These are phyloP conservation scores for Calonectria fujianensis DNA, from an alignment of 2,329 filamentous ascomycete genomes.

Conservation along the genomic window DNA sequence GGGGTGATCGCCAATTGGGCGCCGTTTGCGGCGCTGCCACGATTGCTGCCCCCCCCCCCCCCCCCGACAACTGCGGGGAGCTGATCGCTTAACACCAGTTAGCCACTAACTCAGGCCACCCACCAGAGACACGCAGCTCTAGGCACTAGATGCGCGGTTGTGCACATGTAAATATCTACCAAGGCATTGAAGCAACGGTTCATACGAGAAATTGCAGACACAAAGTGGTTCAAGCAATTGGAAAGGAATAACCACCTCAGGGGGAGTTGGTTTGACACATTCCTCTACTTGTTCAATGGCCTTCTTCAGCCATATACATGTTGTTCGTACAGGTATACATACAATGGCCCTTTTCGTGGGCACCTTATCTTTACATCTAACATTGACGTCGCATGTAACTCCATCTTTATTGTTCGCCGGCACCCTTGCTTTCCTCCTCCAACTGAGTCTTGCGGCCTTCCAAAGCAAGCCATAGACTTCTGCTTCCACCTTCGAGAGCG, in stretches of 20 bases:
- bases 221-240: neutral
- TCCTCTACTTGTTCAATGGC: constrained; percentile 20
- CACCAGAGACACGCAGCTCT: constrained; percentile 11
- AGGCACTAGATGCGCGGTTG: neutral
- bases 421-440: constrained; percentile 72
- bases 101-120: constrained; percentile 3
- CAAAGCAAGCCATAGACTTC: constrained; percentile 90
- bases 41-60: neutral
- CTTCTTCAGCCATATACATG: constrained; percentile 37
- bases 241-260: neutral
- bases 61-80: constrained; percentile 7
- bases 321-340: constrained; percentile 55
- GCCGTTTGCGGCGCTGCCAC: constrained; percentile 18
- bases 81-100: constrained; percentile 10
- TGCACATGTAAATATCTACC: neutral
- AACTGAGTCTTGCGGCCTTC: constrained; percentile 88
- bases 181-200: neutral
- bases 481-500: constrained; percentile 86
- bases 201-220: neutral
- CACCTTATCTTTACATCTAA: constrained; percentile 37
- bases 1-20: constrained; percentile 10
- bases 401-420: constrained; percentile 39
- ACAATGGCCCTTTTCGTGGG: constrained; percentile 44
- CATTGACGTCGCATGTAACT: constrained; percentile 9
- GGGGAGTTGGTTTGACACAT: neutral